phyloP scores from a whole-genome alignment of 495 filamentous ascomycete genomes.

The Penicillium desertorum region DNA sequence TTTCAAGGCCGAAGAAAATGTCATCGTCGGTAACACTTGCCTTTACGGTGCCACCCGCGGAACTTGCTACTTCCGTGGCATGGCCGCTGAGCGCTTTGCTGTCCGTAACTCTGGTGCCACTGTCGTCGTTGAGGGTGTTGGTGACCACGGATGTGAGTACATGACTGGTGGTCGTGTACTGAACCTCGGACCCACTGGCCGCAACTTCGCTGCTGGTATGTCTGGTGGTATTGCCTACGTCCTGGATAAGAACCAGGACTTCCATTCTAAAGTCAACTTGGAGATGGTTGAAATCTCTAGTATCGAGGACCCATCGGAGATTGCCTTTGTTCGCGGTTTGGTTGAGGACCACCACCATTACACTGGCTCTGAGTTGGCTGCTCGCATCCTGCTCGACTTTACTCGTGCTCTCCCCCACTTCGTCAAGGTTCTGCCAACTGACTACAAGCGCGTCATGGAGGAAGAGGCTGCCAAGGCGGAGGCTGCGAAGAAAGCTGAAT shows the following conservation, averaged over 20 bases:
- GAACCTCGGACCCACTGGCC: conserved; percentile 87
- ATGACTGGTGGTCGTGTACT: conserved; percentile 98
- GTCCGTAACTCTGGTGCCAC: conserved; percentile 97
- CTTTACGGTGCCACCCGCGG: conserved; percentile 94
- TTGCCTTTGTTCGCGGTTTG: conserved; percentile 88
- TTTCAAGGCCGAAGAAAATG: conserved; percentile 97
- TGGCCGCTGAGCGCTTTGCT: conserved; percentile 96
- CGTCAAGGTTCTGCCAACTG: conserved; percentile 90
- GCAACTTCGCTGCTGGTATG: conserved; percentile 99
- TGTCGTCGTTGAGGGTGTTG: conserved; percentile 94
- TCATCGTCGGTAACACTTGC: conserved; percentile 95
- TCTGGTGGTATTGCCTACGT: conserved; percentile 98
- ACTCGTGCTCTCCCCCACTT: conserved; percentile 88
- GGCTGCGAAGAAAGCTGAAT: conserved; percentile 79
- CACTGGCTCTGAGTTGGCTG: conserved; percentile 95
- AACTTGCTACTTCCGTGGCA: conserved; percentile 95
- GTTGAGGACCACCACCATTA: conserved; percentile 99
- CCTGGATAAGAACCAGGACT: conserved; percentile 89
- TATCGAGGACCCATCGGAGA: conserved; percentile 86
- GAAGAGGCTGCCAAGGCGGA: conserved; percentile 86
- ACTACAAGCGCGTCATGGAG: conserved; percentile 93
- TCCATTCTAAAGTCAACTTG: conserved; percentile 91
- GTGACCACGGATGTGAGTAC: conserved; percentile 99
- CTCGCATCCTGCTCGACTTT: conserved; percentile 95
- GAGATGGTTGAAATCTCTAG: conserved; percentile 96